Base-by-base conservation (phyloP, 176 grass and related monocot genomes). In the Bolboschoenus planiculmis region DNA sequence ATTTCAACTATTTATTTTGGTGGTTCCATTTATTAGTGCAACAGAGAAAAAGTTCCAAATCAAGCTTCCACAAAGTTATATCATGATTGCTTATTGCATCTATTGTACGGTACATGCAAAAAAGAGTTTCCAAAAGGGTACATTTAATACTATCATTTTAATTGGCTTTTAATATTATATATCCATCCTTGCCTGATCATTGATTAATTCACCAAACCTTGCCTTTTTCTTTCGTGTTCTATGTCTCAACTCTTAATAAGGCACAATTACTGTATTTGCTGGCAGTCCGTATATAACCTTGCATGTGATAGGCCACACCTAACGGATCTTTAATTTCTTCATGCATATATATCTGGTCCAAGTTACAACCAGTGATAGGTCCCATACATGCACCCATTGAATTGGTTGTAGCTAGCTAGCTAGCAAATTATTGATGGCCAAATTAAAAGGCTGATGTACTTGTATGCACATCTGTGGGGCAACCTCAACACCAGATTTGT, bases 281-380 rank as follows among this genome's bases (percentile, higher is more conserved):
- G 67, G 67, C 39, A 5, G 1, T 72, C n/a, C 39, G 10, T 51
- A n/a, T n/a, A n/a, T n/a, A 53, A 76, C 5, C 43, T 76, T 77
- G 44, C 44, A 76, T 76, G 72, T 76, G 44, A 53, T 76, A 31
- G 26, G 0, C n/a, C 40, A 48, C 68, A 74, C 70, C 42, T 30
- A 74, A 74, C 24, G 4, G n/a, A 15, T 73, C 39, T 47, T 72
- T 74, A 6, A 21, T 9, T 13, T 2, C 26, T 75, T 26, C 71
- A 75, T 50, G 34, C 33, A 75, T 66, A 42, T n/a, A 47, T 67
- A 67, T 8, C 9, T 77, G 72, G 46, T 53, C 72, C 72, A 77
- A 2, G 46, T 14, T 53, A 44, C 72, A 77, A 2, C 72, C 23
- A 77, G 10, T 23, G 46, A 53, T 15, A 77, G 72, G 70, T 74